Evolutionary conservation across 371 early-diverging fungal species (phyloP).

Genomic region (Apophysomyces ossiformis): DNA sequence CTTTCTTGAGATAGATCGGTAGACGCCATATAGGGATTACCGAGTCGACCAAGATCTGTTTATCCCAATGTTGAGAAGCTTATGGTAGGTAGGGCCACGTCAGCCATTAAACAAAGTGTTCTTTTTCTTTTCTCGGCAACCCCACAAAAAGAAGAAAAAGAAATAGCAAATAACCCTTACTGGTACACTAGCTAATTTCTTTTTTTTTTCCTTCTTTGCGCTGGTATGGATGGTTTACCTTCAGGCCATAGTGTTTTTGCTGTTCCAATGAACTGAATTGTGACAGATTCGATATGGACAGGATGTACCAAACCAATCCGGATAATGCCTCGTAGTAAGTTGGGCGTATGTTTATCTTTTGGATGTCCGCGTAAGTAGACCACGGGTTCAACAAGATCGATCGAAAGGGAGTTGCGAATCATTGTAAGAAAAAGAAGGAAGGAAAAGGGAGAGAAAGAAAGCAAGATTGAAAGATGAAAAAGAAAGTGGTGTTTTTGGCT

Average conservation of each 20-base stretch:
- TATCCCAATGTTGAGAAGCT: conserved; percentile 45
- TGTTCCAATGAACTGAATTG: conserved; percentile 42
- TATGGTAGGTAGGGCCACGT: background rate
- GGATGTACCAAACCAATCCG: conserved; percentile 30
- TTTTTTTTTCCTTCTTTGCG: no score
- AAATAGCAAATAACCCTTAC: background rate
- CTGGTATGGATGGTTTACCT: conserved; percentile 22
- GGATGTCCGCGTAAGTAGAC: conserved; percentile 42
- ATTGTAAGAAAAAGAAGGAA: conserved; percentile 23
- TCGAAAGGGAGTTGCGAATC: conserved; percentile 43
- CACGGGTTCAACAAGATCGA: conserved; percentile 45
- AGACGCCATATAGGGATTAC: conserved; percentile 36
- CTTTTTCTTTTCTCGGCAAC: background rate
- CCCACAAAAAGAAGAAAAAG: conserved; percentile 12
- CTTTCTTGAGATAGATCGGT: conserved; percentile 34
- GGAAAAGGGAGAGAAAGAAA: conserved; percentile 14
- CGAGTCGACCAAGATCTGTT: conserved; percentile 39
- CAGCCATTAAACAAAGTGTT: background rate
- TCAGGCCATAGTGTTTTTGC: conserved; percentile 52
- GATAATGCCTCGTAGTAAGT: conserved; percentile 42
- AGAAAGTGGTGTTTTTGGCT: background rate
- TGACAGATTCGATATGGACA: conserved; percentile 31
- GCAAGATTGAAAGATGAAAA: conserved; percentile 14
- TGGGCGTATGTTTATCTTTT: conserved; percentile 38
- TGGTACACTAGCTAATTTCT: no score